Evolutionary conservation across 805 yeast genomes (phyloP), one percentile per base, ranked within the genome.

Genomic region (Cyberlindnera euphorbiiphila): DNA sequence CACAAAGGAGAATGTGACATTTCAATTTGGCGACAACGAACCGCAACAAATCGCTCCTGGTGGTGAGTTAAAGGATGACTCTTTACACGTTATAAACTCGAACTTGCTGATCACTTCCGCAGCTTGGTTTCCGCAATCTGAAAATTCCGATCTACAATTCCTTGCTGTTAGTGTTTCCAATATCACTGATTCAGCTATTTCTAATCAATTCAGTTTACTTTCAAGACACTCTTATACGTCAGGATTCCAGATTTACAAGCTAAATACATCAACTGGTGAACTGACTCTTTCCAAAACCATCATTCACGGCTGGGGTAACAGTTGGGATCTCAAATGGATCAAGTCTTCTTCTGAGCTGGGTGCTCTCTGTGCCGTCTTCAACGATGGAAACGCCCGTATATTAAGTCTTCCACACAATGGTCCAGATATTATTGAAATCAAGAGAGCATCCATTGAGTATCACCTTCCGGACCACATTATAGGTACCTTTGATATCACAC

Each of bases 351-450:
- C 72, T 53, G 33, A 46, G 2, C 30, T 70, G 12, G 78, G 77
- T 2, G 61, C 71, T 0, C 46, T 80, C n/a, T 69, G 69, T 5
- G 77, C 75, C 9, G 64, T 66, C 0, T 74, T 76, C 43, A 73
- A 74, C 27, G 82, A 78, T 54, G 89, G 89, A 0, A 54, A 62
- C 5, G 54, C 77, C 5, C 76, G 75, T 39, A 49, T 79, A 5
- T 52, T 78, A 13, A 65, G 66, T 32, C 49, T 78, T 0, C 52
- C 53, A 0, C 22, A 39, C 13, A 41, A 45, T 9, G 42, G 43
- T 4, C 7, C 37, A 1, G 44, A 42, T 8, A 46, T 37, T 24
- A 13, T 50, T 4, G 50, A 55, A 20, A 27, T 54, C 12, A 47
- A 45, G 2, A 37, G 46, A 5, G 45, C 64, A 0, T 52, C 68